phyloP scores from a whole-genome alignment of 257 asterid species.

The Salvia splendens region DNA sequence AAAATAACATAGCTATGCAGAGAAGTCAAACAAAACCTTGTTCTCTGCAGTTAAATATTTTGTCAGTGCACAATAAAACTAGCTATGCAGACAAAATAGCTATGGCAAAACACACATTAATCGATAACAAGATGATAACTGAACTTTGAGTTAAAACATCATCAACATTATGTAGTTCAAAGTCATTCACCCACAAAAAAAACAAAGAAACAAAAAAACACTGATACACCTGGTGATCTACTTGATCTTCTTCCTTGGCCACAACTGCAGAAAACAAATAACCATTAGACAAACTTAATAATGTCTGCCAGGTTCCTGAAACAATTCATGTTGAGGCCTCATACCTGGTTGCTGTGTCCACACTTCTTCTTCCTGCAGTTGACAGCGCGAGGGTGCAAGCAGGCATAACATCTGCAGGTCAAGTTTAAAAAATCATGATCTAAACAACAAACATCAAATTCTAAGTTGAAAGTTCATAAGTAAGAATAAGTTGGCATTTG shows the following conservation, averaged over 20 bases:
- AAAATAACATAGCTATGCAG: too few species aligned
- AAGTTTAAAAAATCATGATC: not conserved
- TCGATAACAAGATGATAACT: not conserved
- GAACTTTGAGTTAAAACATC: conserved; percentile 4
- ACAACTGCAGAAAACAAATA: conserved; percentile 35
- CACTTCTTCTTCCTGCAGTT: conserved; percentile 57
- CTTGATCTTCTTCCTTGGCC: conserved; percentile 53
- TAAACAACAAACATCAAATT: not conserved
- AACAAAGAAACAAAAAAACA: conserved; percentile 6
- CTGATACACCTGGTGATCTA: conserved; percentile 22
- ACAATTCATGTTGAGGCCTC: not conserved
- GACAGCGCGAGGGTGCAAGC: conserved; percentile 50
- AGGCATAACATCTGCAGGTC: conserved; percentile 45
- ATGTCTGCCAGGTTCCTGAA: not conserved
- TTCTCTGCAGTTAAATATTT: not conserved
- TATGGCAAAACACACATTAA: not conserved
- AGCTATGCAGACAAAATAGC: not conserved
- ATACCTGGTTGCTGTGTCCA: conserved; percentile 54
- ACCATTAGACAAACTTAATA: not conserved
- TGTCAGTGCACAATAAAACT: not conserved
- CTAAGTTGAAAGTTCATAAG: not conserved
- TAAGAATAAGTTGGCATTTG: not conserved
- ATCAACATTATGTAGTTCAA: conserved; percentile 22
- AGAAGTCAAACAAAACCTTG: too few species aligned
- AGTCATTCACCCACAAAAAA: conserved; percentile 2